A percentile compares a stretch with the other conserved stretches of the same genome.
phyloP scores from a whole-genome alignment of 1,284 basidiomycete genomes.

The Ganoderma boninense region DNA sequence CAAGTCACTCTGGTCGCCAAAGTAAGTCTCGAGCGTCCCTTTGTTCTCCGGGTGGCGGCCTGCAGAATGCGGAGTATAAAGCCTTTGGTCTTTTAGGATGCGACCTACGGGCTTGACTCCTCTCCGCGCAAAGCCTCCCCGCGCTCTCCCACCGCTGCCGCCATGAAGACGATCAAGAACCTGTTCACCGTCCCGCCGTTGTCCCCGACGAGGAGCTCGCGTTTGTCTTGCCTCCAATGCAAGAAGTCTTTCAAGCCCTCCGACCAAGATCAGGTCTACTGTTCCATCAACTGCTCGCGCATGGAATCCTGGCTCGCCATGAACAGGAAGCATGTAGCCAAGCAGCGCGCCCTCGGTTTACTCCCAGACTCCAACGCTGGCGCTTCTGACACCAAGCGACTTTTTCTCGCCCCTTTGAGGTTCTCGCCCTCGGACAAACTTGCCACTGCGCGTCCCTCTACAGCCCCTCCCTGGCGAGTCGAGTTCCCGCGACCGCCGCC shows the following conservation, averaged over 20 bases:
- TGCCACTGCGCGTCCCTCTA: background rate
- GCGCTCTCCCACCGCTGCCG: background rate
- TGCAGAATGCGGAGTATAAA: background rate
- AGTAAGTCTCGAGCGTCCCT: conserved; percentile 1
- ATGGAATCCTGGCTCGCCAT: conserved; percentile 5
- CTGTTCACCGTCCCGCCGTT: conserved; percentile 7
- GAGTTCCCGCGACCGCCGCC: background rate
- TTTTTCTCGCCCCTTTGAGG: background rate
- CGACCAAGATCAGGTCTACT: background rate
- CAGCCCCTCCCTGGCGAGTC: background rate
- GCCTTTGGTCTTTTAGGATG: conserved; percentile 1
- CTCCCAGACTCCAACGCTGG: background rate
- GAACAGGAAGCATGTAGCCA: background rate
- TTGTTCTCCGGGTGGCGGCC: background rate
- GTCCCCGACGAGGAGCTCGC: conserved; percentile 5
- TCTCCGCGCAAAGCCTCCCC: background rate
- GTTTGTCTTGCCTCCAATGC: conserved; percentile 4
- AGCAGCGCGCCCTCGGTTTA: background rate
- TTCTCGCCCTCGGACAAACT: background rate
- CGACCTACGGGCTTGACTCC: too few relatives aligned
- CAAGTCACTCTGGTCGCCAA: background rate
- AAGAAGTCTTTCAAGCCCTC: conserved; percentile 9
- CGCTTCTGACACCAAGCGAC: background rate
- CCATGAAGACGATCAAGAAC: conserved; percentile 20
- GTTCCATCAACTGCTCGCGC: conserved; percentile 13